Base-by-base conservation (phyloP, 2,329 filamentous ascomycete genomes). In the Emmonsiellopsis sp. region DNA sequence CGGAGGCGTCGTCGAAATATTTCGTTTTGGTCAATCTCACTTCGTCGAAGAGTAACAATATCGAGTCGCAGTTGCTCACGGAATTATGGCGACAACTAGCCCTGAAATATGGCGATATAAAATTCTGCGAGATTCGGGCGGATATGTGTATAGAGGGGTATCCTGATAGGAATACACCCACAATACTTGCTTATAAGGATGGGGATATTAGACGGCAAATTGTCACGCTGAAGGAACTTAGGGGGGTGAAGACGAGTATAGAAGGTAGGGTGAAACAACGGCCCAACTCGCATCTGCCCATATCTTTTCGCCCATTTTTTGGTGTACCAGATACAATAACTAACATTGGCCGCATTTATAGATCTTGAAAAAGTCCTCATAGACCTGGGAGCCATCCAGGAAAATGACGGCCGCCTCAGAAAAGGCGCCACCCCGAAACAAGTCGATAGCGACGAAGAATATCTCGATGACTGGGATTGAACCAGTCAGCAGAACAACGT, bases 61-160 rank as follows among this genome's bases (percentile, higher is more conserved):
- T 86, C 35, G 91, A 97, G 72, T 95, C 90, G 3, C 81, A 87
- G 55, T 77, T 96, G 3, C 73, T 97, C 62, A 84, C 85, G 0
- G 87, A 95, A 65, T 76, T 96, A 16, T 98, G 92, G 91, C 79
- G 85, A 37, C 83, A 90, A 64, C 79, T 93, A 41, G 92, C 93
- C 0, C 74, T 72, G 55, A 89, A 92, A 64, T 98, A 90, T 65
- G 89, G 90, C 16, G 92, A 98, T 59, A 77, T 98, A 69, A 98
- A 98, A 73, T 98, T 98, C 72, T 97, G 92, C 69, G 89, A 97
- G 73, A 97, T 98, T 61, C 82, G 85, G 61, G 93, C 85, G 6
- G 85, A 89, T 65, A 83, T 96, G 73, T 95, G 93, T 54, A 96
- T 98, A 62, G 93, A 97, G 69, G 89, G 89, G 41, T 98, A 98